Percentiles rank a stretch among this genome's conserved stretches.
phyloP scores from a whole-genome alignment of 306 rosid genomes.

The Trifolium pratense region DNA sequence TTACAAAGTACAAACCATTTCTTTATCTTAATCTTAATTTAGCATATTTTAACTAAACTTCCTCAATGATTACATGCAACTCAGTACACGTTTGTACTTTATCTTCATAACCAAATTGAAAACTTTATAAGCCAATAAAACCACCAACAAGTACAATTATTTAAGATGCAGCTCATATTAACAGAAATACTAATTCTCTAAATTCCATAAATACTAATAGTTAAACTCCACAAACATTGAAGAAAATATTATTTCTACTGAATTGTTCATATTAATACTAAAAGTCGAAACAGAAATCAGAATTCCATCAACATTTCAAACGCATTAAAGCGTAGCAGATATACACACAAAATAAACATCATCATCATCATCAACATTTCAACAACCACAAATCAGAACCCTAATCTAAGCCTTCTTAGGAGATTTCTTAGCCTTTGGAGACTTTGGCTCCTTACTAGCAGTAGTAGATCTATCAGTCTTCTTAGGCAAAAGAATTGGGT shows the following conservation, averaged over 20 bases:
- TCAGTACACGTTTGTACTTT: too few relatives aligned
- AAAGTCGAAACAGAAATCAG: background rate
- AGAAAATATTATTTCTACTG: background rate
- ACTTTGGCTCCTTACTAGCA: slow-evolving; percentile 55
- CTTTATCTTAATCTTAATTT: too few relatives aligned
- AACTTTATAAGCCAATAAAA: too few relatives aligned
- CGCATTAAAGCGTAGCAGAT: background rate
- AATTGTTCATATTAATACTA: background rate
- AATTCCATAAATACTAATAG: too few relatives aligned
- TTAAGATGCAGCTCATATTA: too few relatives aligned
- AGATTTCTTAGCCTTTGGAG: slow-evolving; percentile 76
- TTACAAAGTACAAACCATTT: too few relatives aligned
- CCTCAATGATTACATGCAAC: too few relatives aligned
- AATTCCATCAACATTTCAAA: slow-evolving; percentile 5
- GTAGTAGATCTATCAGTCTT: slow-evolving; percentile 48
- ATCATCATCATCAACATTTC: too few relatives aligned
- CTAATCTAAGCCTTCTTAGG: slow-evolving; percentile 65
- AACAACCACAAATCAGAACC: background rate
- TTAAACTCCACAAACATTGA: background rate
- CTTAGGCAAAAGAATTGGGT: slow-evolving; percentile 81
- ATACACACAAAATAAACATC: slow-evolving; percentile 46
- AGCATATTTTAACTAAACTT: too few relatives aligned
- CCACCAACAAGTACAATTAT: too few relatives aligned
- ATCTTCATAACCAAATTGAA: too few relatives aligned
- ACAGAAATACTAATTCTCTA: too few relatives aligned